These are phyloP conservation scores for Sporisorium sorghi DNA, from an alignment of 1,284 basidiomycete species.

Conservation along the genomic window DNA sequence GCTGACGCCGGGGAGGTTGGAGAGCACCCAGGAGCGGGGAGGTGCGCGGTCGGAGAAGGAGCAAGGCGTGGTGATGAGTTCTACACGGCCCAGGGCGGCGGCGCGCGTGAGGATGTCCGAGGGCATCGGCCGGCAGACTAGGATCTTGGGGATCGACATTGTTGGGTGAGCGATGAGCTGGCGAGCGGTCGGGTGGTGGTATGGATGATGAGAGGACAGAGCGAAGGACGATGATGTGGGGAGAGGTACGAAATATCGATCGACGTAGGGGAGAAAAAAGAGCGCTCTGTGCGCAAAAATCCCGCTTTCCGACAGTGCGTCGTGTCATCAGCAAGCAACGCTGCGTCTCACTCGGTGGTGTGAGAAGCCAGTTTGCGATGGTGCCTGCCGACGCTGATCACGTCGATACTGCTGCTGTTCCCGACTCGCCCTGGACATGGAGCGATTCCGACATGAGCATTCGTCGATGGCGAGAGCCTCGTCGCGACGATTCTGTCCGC, in stretches of 20 bases:
- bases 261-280: background rate
- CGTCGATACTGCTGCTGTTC: conserved; percentile 6
- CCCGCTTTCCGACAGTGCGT: too few relatives aligned
- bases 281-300: too few relatives aligned
- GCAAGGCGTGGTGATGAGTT: conserved; percentile 77
- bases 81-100: conserved; percentile 40
- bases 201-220: background rate
- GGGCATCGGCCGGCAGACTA: conserved; percentile 41
- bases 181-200: background rate
- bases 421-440: conserved; percentile 47
- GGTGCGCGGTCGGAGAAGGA: conserved; percentile 69
- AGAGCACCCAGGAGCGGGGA: conserved; percentile 79
- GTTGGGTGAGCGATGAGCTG: background rate
- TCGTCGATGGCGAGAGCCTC: conserved; percentile 44
- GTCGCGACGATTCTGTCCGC: conserved; percentile 25
- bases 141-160: conserved; percentile 42
- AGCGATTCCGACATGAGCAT: conserved; percentile 51
- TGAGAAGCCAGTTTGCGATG: conserved; percentile 13
- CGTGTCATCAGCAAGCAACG: conserved; percentile 29
- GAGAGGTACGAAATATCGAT: background rate
- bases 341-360: conserved; percentile 31
- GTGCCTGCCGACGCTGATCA: conserved; percentile 5
- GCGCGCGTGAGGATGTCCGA: conserved; percentile 29
- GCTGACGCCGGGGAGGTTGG: conserved; percentile 77
- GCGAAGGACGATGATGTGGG: background rate